A percentile compares a stretch with the other conserved stretches of the same genome.
phyloP scores from a whole-genome alignment of 768 basidiomycete genomes.

The Lyophyllum decastes region DNA sequence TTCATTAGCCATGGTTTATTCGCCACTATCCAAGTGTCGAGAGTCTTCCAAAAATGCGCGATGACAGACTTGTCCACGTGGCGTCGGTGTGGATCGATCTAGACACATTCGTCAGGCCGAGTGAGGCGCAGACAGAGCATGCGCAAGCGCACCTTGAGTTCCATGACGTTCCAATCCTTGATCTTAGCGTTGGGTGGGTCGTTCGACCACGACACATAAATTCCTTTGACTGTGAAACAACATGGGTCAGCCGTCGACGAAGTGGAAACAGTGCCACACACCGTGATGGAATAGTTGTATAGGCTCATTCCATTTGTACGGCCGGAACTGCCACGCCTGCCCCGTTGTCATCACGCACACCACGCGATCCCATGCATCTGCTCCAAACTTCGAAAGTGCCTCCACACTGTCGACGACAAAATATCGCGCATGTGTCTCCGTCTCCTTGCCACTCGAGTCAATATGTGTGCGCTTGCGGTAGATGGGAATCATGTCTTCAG shows the following conservation, averaged over 20 bases:
- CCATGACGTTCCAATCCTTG: constrained; percentile 96
- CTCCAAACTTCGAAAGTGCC: constrained; percentile 87
- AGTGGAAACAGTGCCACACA: constrained; percentile 30
- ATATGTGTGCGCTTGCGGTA: constrained; percentile 80
- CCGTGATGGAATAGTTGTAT: constrained; percentile 92
- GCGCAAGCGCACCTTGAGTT: constrained; percentile 69
- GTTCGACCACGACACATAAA: constrained; percentile 94
- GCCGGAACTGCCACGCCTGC: constrained; percentile 96
- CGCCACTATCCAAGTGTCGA: constrained; percentile 81
- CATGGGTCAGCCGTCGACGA: neutral
- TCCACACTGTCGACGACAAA: constrained; percentile 92
- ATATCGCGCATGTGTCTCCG: constrained; percentile 61
- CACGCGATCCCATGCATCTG: constrained; percentile 95
- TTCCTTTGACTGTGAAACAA: constrained; percentile 75
- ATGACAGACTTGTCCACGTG: constrained; percentile 95
- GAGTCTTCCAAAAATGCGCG: constrained; percentile 92
- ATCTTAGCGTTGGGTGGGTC: constrained; percentile 88
- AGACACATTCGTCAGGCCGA: neutral
- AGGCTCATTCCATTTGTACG: constrained; percentile 97
- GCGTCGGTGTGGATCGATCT: constrained; percentile 90
- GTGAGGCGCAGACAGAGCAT: neutral
- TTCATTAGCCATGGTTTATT: constrained; percentile 81
- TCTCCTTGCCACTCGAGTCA: constrained; percentile 65
- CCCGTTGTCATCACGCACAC: constrained; percentile 98
- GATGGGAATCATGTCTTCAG: constrained; percentile 87